Evolutionary conservation across 2,329 filamentous ascomycete species (phyloP).

Genomic region (Ophioceras dolichostomum): DNA sequence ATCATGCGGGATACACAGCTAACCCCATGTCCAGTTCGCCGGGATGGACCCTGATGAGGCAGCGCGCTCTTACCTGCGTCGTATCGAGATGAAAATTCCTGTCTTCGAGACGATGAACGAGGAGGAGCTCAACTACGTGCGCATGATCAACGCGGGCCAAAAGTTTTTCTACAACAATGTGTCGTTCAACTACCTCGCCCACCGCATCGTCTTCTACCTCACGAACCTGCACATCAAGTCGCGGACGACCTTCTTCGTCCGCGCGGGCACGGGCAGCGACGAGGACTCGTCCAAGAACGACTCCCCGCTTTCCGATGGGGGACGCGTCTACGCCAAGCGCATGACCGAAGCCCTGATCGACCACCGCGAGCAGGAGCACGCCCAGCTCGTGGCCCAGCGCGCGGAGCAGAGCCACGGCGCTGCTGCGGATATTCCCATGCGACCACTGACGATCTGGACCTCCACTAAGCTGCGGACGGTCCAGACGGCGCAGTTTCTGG

Average conservation of each 20-base stretch:
- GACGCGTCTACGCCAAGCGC: constrained; percentile 66
- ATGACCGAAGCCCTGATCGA: constrained; percentile 76
- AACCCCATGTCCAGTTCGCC: constrained; percentile 47
- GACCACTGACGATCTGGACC: constrained; percentile 80
- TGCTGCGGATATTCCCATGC: constrained; percentile 48
- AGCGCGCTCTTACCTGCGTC: constrained; percentile 77
- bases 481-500: constrained; percentile 77
- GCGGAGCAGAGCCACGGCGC: constrained; percentile 28
- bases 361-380: constrained; percentile 73
- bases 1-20: background rate
- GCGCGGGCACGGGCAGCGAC: constrained; percentile 75
- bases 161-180: constrained; percentile 94
- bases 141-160: constrained; percentile 97
- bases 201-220: constrained; percentile 96
- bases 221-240: constrained; percentile 96
- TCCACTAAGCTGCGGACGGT: constrained; percentile 83
- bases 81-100: constrained; percentile 87
- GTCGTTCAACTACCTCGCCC: constrained; percentile 90
- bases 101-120: constrained; percentile 97
- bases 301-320: constrained; percentile 69
- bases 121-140: constrained; percentile 88
- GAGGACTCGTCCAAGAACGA: constrained; percentile 90
- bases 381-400: constrained; percentile 54
- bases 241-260: constrained; percentile 83
- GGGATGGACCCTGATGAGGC: constrained; percentile 89